Evolutionary conservation across 768 basidiomycete genomes (phyloP).

Genomic region (Podaxis sp.): DNA sequence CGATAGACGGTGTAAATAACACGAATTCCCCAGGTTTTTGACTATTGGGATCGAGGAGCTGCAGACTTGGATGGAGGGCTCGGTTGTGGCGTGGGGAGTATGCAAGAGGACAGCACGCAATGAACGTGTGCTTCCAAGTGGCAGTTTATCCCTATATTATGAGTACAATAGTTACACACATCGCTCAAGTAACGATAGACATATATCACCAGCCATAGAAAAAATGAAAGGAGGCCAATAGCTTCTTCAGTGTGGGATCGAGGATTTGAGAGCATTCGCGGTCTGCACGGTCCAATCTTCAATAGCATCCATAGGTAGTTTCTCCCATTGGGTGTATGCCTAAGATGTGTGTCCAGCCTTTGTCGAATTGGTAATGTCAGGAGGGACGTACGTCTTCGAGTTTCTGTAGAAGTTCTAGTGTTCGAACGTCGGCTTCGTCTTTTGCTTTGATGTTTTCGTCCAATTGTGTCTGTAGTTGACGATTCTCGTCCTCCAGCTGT

Average conservation of each 20-base stretch:
- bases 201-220: not conserved
- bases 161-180: not conserved
- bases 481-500: constrained; percentile 62
- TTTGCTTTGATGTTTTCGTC: constrained; percentile 46
- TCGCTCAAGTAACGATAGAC: no score
- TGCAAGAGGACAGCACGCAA: no score
- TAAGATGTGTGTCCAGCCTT: not conserved
- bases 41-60: no score
- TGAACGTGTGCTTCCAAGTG: no score
- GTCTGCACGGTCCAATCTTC: constrained; percentile 53
- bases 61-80: no score
- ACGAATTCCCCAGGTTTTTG: no score
- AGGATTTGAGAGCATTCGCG: constrained; percentile 35
- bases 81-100: no score
- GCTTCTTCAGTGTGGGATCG: constrained; percentile 20
- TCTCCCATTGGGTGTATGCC: constrained; percentile 48
- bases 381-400: constrained; percentile 47
- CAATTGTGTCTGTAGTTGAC: constrained; percentile 42
- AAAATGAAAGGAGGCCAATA: not conserved
- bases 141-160: not conserved
- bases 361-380: not conserved
- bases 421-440: constrained; percentile 43
- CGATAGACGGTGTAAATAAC: no score
- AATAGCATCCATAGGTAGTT: constrained; percentile 65
- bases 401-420: constrained; percentile 46